Percentiles rank a stretch among this genome's conserved stretches.
These are phyloP conservation scores for Telopea speciosissima DNA, from an alignment of 177 flowering plant genomes.

Conservation along the genomic window DNA sequence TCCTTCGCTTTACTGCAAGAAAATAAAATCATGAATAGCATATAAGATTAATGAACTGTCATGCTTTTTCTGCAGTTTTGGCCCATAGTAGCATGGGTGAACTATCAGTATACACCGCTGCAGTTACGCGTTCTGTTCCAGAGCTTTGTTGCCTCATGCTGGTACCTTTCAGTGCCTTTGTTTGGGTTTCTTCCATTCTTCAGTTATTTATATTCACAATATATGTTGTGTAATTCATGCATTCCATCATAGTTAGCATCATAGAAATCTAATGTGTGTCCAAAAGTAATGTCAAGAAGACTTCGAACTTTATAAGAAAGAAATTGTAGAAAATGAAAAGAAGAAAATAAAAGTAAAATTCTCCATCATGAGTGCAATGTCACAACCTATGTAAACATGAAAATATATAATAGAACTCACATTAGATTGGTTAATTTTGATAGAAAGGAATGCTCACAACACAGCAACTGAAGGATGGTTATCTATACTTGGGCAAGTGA, in stretches of 20 bases:
- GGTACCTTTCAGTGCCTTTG: constrained; percentile 31
- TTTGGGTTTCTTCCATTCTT: neutral
- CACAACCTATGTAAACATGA: too few relatives aligned
- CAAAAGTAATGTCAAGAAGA: too few relatives aligned
- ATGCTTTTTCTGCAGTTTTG: constrained; percentile 48
- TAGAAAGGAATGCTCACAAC: neutral
- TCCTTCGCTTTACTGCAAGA: neutral
- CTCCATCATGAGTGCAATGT: too few relatives aligned
- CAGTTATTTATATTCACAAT: neutral
- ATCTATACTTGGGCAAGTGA: neutral
- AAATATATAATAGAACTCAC: too few relatives aligned
- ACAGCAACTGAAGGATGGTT: neutral
- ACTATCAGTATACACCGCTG: constrained; percentile 71
- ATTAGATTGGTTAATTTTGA: neutral
- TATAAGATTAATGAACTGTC: neutral
- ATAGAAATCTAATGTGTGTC: too few relatives aligned
- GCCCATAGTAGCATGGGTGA: constrained; percentile 79
- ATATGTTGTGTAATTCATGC: too few relatives aligned
- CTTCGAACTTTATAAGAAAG: too few relatives aligned
- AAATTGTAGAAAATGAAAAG: too few relatives aligned
- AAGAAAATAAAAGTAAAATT: too few relatives aligned
- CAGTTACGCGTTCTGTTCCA: constrained; percentile 77
- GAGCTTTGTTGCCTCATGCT: constrained; percentile 71
- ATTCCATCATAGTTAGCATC: too few relatives aligned
- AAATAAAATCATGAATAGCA: constrained; percentile 2